Conservation (phyloP, 108 stramenopile genomes). For the Stephanodiscus minutulus region DNA sequence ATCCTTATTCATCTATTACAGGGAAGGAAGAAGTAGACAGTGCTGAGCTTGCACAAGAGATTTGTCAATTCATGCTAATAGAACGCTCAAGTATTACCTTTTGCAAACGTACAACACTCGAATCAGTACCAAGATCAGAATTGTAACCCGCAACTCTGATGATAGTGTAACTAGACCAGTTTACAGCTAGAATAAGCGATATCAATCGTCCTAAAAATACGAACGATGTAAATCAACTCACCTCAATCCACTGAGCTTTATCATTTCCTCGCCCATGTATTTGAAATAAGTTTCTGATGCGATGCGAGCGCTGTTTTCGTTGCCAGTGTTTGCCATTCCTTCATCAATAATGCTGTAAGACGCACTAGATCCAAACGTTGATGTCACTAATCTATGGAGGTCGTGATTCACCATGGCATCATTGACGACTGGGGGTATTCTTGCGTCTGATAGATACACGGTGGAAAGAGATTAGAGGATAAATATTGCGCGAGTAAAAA, state of each 20-base stretch:
- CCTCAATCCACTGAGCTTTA: slow-evolving; percentile 75
- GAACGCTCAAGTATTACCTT: slow-evolving; percentile 21
- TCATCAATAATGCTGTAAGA: slow-evolving; percentile 35
- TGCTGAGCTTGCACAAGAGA: not conserved
- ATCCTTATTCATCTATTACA: slow-evolving; percentile 44
- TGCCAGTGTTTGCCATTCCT: slow-evolving; percentile 9
- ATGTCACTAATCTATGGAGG: slow-evolving; percentile 44
- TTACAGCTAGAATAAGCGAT: not conserved
- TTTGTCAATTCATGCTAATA: not conserved
- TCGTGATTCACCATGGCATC: slow-evolving; percentile 76
- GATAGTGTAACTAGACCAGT: slow-evolving; percentile 56
- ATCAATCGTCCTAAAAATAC: not conserved
- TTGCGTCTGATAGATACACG: slow-evolving; percentile 75
- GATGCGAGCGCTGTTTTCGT: slow-evolving; percentile 36
- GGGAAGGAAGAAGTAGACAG: not conserved
- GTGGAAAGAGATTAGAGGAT: no score
- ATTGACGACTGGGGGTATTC: slow-evolving; percentile 68
- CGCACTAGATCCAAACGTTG: slow-evolving; percentile 26
- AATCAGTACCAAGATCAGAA: slow-evolving; percentile 60
- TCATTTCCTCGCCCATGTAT: slow-evolving; percentile 79
- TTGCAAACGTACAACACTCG: slow-evolving; percentile 64
- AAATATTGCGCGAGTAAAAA: no score
- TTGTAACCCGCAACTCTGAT: slow-evolving; percentile 76
- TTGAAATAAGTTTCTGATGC: slow-evolving; percentile 83
- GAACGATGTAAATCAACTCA: slow-evolving; percentile 17